Base-by-base conservation (phyloP, 148 eudicot species). In the Rhododendron griersonianum region DNA sequence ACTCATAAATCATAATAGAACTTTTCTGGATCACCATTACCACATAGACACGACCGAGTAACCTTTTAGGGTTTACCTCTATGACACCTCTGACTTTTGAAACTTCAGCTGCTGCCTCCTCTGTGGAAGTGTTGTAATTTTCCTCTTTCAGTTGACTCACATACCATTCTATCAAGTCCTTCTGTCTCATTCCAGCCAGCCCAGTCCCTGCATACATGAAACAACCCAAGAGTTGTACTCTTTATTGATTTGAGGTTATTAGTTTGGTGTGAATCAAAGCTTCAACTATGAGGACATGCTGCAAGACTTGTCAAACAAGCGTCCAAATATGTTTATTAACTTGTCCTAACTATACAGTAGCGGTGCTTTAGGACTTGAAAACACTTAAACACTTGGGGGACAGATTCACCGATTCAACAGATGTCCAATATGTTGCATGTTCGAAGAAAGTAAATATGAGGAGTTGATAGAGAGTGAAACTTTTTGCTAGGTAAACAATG, bases 111-210 rank as follows among this genome's bases (percentile, higher is more conserved):
- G n/a, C n/a, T n/a, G n/a, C n/a, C n/a, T 89, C 98, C 51, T 92
- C 95, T 86, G 79, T 80, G 9, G 96, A 92, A 73, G 87, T 91
- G 88, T 95, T 95, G 85, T 82, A 88, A 65, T 93, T 91, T 89
- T 92, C 93, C 90, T 93, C 92, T 81, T 93, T 89, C 89, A 93
- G 98, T 84, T 95, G 95, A 86, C 80, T 89, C 8, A 95, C 93
- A 78, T 94, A 95, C 98, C 98, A 94, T 61, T 92, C 90, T 85
- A 97, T 94, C 91, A 97, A 84, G 87, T 97, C 99, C 88, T 90
- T 93, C 92, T 97, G 98, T 85, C 91, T 92, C 92, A 95, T 91
- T 84, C 99, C 98, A 67, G 94, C 93, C 75, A 95, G 87, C 55
- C 93, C 96, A 47, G 87, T 81, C 81, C 95, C 98, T 94, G 90